phyloP scores from a whole-genome alignment of 768 basidiomycete species.

The Suillus weaverae region DNA sequence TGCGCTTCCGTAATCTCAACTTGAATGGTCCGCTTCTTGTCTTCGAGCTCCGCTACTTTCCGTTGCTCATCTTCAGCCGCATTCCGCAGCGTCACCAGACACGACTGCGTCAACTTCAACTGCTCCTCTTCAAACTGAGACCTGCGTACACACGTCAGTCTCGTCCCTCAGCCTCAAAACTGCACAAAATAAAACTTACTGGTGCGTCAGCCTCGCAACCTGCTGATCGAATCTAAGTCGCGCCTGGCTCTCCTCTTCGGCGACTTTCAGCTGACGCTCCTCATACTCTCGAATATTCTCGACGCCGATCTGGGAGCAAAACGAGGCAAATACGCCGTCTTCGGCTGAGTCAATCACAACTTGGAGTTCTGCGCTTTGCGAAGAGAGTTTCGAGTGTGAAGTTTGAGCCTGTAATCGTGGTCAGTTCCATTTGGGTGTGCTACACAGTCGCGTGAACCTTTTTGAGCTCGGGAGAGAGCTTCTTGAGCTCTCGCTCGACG shows the following conservation, averaged over 20 bases:
- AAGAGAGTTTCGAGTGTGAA: constrained; percentile 51
- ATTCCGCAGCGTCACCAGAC: constrained; percentile 55
- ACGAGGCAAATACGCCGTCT: constrained; percentile 70
- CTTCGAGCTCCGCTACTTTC: constrained; percentile 53
- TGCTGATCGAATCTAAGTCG: constrained; percentile 82
- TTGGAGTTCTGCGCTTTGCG: constrained; percentile 54
- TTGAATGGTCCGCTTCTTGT: constrained; percentile 54
- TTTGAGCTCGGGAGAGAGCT: constrained; percentile 64
- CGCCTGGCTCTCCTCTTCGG: constrained; percentile 85
- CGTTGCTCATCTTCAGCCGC: constrained; percentile 52
- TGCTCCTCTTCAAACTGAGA: constrained; percentile 82
- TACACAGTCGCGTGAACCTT: constrained; percentile 46
- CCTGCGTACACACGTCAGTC: constrained; percentile 38
- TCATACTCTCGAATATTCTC: constrained; percentile 90
- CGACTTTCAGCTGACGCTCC: constrained; percentile 84
- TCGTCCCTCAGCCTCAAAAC: background rate
- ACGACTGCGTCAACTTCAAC: constrained; percentile 60
- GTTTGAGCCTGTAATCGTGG: constrained; percentile 46
- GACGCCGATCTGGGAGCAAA: constrained; percentile 81
- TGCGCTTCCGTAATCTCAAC: constrained; percentile 62
- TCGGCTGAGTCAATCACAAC: constrained; percentile 73
- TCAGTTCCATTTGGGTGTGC: background rate
- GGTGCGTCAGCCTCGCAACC: constrained; percentile 81
- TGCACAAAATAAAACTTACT: constrained; percentile 49
- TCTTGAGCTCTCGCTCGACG: constrained; percentile 68